Base-by-base conservation (phyloP, 306 rosid genomes). In the Pterocarpus santalinus region DNA sequence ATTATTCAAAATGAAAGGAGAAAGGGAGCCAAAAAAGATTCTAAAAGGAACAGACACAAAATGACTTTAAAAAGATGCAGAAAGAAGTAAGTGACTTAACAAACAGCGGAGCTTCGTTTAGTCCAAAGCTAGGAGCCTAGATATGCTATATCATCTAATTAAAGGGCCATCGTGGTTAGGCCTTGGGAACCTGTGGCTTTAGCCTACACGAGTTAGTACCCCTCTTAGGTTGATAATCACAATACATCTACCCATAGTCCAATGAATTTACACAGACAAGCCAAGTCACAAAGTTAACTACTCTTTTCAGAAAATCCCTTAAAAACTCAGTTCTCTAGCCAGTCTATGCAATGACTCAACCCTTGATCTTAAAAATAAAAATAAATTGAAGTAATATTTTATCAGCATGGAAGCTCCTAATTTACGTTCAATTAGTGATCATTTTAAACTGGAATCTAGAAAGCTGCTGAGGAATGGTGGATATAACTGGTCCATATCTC, bases 401-500 rank as follows among this genome's bases (percentile, higher is more conserved):
- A 36, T 75, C 52, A 41, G 65, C 69, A 38, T 41, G 61, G 36
- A 22, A 41, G 72, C 73, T 83, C 47, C 72, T 33, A n/a, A 36
- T 8, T 49, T 61, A 44, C 55, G 57, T 64, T 91, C 88, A 93
- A 72, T 89, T 87, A 55, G 97, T 85, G 87, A 96, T 96, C 99
- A 96, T 96, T 88, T 96, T 93, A 87, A 96, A 96, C 87, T 96
- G 97, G 86, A 96, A 96, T 90, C 99, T 88, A 71, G 99, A 96
- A 49, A 96, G 97, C 86, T 96, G 99, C 83, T 96, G 99, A 9
- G 99, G 99, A 76, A 96, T 96, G 82, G 99, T 96, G 76, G 98
- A 96, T 82, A 96, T 96, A 78, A 96, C 99, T 11, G 98, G 98
- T 17, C 99, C 99, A 53, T 96, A 96, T 88, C 99, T 89, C 99